Conservation (phyloP, 306 rosid genomes). For the Cicer arietinum region DNA sequence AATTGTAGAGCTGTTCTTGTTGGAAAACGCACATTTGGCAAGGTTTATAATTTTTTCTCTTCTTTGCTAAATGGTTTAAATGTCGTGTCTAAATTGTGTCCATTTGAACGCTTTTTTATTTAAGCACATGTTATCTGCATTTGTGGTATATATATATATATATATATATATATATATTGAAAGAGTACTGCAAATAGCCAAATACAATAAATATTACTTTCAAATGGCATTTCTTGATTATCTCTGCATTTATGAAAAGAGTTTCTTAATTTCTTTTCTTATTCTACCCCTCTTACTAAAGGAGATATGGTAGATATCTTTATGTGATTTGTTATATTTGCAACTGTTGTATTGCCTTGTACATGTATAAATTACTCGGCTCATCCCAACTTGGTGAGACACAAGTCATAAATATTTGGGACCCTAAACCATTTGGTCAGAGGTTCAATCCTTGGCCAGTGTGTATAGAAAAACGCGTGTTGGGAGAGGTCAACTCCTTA, state of each 20-base stretch:
- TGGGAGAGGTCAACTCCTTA: no score
- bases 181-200: background rate
- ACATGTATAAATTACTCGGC: background rate
- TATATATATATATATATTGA: background rate
- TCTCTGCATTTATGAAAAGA: background rate
- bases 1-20: conserved; percentile 96
- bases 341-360: conserved; percentile 11
- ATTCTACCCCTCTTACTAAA: no score
- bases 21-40: conserved; percentile 91
- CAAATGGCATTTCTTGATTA: background rate
- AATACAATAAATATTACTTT: background rate
- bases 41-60: conserved; percentile 58
- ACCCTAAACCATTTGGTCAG: no score
- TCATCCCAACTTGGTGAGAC: background rate
- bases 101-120: conserved; percentile 13
- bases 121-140: background rate
- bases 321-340: no score
- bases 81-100: conserved; percentile 23
- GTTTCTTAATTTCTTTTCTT: no score
- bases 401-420: no score
- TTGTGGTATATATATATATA: background rate
- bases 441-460: no score
- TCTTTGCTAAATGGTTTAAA: conserved; percentile 23
- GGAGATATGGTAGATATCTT: no score
- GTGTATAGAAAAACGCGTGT: no score